A percentile compares a stretch with the other conserved stretches of the same genome.
Conservation (phyloP, 2,329 filamentous ascomycete genomes). For the Furcasterigmium sp. region DNA sequence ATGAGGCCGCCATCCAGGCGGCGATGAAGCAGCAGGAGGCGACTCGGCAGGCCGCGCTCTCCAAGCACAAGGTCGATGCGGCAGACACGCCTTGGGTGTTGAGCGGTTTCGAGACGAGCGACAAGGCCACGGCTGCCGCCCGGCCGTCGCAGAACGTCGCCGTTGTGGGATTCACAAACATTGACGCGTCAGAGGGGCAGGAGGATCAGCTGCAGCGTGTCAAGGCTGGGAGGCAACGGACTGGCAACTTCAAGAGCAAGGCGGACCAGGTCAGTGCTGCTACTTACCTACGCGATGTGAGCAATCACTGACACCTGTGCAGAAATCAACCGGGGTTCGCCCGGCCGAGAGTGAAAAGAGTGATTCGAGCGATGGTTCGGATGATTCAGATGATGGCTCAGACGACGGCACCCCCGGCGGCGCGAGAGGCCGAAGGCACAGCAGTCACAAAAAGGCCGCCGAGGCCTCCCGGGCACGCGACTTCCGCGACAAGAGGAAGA, state of each 20-base stretch:
- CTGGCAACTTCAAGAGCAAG: conserved; percentile 21
- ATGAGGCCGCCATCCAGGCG: conserved; percentile 56
- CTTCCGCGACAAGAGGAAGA: conserved; percentile 53
- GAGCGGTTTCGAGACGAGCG: conserved; percentile 35
- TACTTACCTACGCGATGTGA: background rate
- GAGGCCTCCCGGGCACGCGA: conserved; percentile 42
- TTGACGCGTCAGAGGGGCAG: conserved; percentile 29
- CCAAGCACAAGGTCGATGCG: conserved; percentile 54
- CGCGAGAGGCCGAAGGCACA: conserved; percentile 19
- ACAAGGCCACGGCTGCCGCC: conserved; percentile 11
- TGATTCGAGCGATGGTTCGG: conserved; percentile 19
- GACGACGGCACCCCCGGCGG: conserved; percentile 4
- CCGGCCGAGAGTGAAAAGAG: conserved; percentile 11
- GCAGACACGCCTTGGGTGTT: conserved; percentile 75
- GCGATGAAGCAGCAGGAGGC: conserved; percentile 63
- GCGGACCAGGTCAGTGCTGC: conserved; percentile 19
- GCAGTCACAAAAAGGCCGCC: conserved; percentile 23
- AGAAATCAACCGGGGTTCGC: conserved; percentile 13
- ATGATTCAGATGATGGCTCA: conserved; percentile 6
- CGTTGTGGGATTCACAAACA: conserved; percentile 48
- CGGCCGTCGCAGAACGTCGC: conserved; percentile 48
- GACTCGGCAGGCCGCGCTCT: conserved; percentile 55
- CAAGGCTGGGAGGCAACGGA: conserved; percentile 27
- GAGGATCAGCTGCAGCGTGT: conserved; percentile 21
- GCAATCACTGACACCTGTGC: conserved; percentile 6